Evolutionary conservation across 495 filamentous ascomycete genomes (phyloP).

Genomic region (Penicillium canescens): DNA sequence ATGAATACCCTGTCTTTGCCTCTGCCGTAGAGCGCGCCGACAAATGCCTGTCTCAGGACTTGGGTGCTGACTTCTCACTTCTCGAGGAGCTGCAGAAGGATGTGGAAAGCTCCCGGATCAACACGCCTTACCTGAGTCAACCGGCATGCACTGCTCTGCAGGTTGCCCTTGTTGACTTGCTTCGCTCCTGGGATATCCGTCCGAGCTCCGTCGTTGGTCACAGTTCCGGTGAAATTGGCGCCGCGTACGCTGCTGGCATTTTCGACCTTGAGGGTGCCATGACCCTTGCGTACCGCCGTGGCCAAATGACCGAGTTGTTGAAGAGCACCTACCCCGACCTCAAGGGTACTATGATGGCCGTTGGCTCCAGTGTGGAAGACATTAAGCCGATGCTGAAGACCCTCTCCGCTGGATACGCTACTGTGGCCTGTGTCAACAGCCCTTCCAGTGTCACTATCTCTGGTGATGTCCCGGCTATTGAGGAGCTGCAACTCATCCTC

Average conservation of each 20-base stretch:
- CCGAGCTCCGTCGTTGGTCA: conserved; percentile 36
- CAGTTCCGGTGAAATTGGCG: conserved; percentile 43
- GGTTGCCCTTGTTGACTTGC: conserved; percentile 34
- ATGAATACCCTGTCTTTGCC: conserved; percentile 23
- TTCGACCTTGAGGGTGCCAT: conserved; percentile 28
- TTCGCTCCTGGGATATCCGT: conserved; percentile 30
- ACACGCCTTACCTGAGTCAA: conserved; percentile 27
- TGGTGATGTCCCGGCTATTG: conserved; percentile 21
- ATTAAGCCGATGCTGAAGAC: conserved; percentile 1
- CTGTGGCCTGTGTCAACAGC: conserved; percentile 35
- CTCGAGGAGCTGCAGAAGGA: conserved; percentile 10
- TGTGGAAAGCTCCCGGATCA: conserved; percentile 12
- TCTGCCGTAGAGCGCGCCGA: conserved; percentile 16
- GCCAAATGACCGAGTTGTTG: conserved; percentile 20
- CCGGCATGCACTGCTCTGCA: conserved; percentile 39
- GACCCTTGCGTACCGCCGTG: conserved; percentile 36
- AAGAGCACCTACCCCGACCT: conserved; percentile 14
- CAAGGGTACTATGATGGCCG: conserved; percentile 18
- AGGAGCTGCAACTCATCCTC: background rate
- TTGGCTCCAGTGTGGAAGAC: background rate
- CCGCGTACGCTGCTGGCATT: conserved; percentile 34
- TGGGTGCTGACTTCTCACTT: conserved; percentile 23
- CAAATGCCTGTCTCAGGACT: conserved; percentile 12
- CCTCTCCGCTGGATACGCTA: conserved; percentile 5
- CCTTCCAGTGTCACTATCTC: conserved; percentile 29